Evolutionary conservation across 2,329 filamentous ascomycete genomes (phyloP), one percentile per base, ranked within the genome.

Genomic region (Ambrosiella xylebori): DNA sequence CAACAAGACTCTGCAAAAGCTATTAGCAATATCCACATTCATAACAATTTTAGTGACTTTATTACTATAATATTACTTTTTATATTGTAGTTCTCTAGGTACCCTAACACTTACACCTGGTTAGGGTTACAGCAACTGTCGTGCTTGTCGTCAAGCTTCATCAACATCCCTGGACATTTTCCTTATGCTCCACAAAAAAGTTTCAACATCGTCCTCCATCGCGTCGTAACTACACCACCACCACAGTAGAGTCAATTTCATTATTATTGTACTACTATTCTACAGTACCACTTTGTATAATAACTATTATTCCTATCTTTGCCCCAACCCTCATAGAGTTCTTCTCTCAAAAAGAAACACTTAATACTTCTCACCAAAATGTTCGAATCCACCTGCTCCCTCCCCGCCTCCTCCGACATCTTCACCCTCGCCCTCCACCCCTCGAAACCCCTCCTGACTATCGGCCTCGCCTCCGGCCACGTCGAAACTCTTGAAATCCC

Each of bases 321-420:
- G 2, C 13, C 17, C 45, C 45, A 49, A 15, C 17, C 12, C 12
- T 41, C 11, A 11, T 41, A 17, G 13, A 17, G n/a, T 15, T 47
- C n/a, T 17, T 17, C 44, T 5, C 44, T n/a, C 44, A 13, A 13
- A 47, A 13, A 47, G 3, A 13, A 8, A 15, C 2, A 12, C 19
- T 8, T 4, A n/a, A 2, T 19, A 35, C 38, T 15, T 15, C 19
- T 6, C 38, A 7, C 38, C 39, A 55, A 62, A 65, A 94, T 94
- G 88, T 88, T 94, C 67, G 89, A 96, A 70, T 95, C 88, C 63
- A 79, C 95, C 63, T 96, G 91, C 76, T 88, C 86, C 35, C 80
- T 97, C 51, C 89, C 90, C 62, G 81, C 97, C 52, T 79, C 80
- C 59, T 80, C 86, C 59, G 93, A 97, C 66, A 76, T 98, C 65